Evolutionary conservation across 225 moss, liverwort and hornwort genomes (phyloP).

Genomic region (Antitrichia curtipendula): DNA sequence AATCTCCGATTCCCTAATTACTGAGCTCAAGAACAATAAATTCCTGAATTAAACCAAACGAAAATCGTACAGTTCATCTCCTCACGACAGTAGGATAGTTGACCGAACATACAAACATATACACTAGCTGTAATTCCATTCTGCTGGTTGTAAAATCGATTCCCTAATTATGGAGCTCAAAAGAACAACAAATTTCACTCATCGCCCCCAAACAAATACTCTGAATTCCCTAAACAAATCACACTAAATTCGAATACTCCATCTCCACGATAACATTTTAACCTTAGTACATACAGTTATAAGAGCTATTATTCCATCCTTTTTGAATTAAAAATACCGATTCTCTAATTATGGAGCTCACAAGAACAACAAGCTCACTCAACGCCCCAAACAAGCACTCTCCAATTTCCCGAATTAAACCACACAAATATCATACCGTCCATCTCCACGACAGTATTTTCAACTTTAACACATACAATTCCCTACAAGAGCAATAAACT

Average conservation of each 20-base stretch:
- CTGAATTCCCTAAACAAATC: background rate
- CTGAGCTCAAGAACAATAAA: background rate
- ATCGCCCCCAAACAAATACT: background rate
- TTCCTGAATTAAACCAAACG: background rate
- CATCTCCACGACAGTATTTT: background rate
- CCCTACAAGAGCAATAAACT: background rate
- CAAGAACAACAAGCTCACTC: background rate
- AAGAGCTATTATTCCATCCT: background rate
- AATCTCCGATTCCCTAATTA: background rate
- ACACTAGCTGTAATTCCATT: background rate
- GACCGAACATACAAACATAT: slow-evolving; percentile 21
- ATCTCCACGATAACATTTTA: background rate
- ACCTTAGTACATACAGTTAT: background rate
- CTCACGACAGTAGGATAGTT: slow-evolving; percentile 17
- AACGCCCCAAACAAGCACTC: background rate
- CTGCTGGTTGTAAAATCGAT: background rate
- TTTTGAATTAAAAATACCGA: background rate
- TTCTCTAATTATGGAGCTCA: background rate
- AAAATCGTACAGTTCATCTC: slow-evolving; percentile 48
- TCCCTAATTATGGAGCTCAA: background rate
- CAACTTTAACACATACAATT: too few relatives aligned
- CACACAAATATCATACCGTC: background rate
- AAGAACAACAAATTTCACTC: background rate
- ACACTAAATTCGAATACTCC: background rate
- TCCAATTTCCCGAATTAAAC: background rate